A percentile compares a stretch with the other conserved stretches of the same genome.
These are phyloP conservation scores for Seminavis robusta DNA, from an alignment of 108 stramenopile genomes.

Conservation along the genomic window DNA sequence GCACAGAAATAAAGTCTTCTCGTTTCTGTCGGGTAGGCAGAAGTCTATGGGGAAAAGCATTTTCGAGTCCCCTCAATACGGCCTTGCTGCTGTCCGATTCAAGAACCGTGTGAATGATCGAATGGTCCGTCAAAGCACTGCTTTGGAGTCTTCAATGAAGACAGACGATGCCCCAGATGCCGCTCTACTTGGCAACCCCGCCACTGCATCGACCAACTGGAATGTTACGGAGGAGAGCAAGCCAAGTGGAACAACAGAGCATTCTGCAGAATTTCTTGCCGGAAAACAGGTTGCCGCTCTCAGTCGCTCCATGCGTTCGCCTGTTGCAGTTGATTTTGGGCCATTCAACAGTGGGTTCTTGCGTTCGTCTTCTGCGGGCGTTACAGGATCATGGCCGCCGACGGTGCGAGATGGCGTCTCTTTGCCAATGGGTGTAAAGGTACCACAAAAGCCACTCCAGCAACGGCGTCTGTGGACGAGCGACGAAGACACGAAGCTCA, in stretches of 20 bases:
- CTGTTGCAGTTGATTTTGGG: conserved; percentile 50
- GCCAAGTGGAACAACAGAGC: conserved; percentile 13
- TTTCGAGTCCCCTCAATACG: conserved; percentile 32
- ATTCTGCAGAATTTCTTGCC: conserved; percentile 13
- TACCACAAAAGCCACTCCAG: conserved; percentile 21
- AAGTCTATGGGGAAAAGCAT: too few relatives aligned
- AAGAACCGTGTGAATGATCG: conserved; percentile 21
- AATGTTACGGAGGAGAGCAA: too few relatives aligned
- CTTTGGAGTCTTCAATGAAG: conserved; percentile 11
- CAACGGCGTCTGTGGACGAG: conserved; percentile 40
- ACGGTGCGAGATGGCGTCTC: conserved; percentile 39
- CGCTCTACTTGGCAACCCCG: too few relatives aligned
- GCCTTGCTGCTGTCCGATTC: conserved; percentile 23
- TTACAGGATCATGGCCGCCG: conserved; percentile 28
- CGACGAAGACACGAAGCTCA: conserved; percentile 46
- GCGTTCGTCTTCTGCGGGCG: conserved; percentile 29
- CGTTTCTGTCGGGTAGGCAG: too few relatives aligned
- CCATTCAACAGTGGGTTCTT: conserved; percentile 44
- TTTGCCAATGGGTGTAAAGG: conserved; percentile 72
- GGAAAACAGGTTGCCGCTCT: conserved; percentile 21
- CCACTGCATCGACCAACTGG: too few relatives aligned
- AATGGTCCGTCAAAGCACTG: conserved; percentile 12
- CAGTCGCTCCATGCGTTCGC: conserved; percentile 20
- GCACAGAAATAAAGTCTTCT: conserved; percentile 22
- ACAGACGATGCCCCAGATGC: conserved; percentile 27